Percentiles rank a stretch among this genome's conserved stretches.
These are phyloP conservation scores for Yamadazyma jaroonii DNA, from an alignment of 1,139 yeast species.

Conservation along the genomic window DNA sequence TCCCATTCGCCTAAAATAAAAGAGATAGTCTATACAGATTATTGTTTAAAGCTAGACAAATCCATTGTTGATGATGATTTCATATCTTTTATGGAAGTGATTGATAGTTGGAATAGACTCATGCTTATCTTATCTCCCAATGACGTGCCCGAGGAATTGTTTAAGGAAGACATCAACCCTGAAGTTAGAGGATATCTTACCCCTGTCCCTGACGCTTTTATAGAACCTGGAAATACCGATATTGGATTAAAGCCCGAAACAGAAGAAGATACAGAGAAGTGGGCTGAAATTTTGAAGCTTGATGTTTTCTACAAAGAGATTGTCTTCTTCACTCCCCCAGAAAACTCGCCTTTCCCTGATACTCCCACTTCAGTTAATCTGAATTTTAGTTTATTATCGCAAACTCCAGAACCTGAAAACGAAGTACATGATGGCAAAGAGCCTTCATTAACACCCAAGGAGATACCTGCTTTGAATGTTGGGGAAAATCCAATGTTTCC, in stretches of 20 bases:
- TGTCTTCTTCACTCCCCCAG: background rate
- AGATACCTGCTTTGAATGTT: background rate
- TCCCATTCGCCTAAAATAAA: slow-evolving; percentile 37
- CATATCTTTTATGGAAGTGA: slow-evolving; percentile 29
- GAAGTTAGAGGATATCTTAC: slow-evolving; percentile 25
- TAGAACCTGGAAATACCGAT: slow-evolving; percentile 4
- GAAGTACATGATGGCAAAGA: background rate
- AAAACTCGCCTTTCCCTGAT: background rate
- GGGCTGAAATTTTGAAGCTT: background rate
- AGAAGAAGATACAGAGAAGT: too few species aligned
- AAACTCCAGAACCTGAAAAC: background rate
- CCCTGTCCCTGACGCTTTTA: background rate
- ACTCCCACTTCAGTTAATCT: background rate
- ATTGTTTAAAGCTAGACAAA: slow-evolving; percentile 28
- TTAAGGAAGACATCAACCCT: slow-evolving; percentile 29
- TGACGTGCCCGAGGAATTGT: slow-evolving; percentile 7
- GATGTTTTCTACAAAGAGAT: background rate
- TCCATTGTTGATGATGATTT: slow-evolving; percentile 36
- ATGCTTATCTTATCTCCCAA: slow-evolving; percentile 37
- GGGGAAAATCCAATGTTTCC: too few species aligned
- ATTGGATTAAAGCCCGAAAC: background rate
- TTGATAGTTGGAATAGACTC: slow-evolving; percentile 43
- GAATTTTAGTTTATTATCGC: background rate
- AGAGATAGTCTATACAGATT: slow-evolving; percentile 32
- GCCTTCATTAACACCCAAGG: background rate